Percentiles rank a stretch among this genome's conserved stretches.
Evolutionary conservation across 1,284 basidiomycete species (phyloP).

Genomic region (Papiliotrema flavescens): DNA sequence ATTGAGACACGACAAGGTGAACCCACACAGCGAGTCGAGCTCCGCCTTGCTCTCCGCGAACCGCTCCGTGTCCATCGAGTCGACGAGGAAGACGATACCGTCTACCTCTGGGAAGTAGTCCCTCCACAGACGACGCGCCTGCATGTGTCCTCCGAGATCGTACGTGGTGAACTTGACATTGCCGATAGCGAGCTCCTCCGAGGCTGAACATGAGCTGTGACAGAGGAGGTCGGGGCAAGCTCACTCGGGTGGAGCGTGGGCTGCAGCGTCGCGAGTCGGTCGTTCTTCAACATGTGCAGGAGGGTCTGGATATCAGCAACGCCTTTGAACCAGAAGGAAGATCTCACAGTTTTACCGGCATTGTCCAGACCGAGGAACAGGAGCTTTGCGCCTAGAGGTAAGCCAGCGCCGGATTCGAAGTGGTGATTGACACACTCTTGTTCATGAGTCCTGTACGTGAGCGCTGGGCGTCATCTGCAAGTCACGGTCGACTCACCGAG

Average conservation of each 20-base stretch:
- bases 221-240: conserved; percentile 15
- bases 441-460: conserved; percentile 73
- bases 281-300: conserved; percentile 99
- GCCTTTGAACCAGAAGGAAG: neutral
- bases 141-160: conserved; percentile 95
- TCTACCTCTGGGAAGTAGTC: conserved; percentile 99
- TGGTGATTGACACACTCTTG: conserved; percentile 64
- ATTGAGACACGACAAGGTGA: neutral
- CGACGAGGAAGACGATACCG: conserved; percentile 97
- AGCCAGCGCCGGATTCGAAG: neutral
- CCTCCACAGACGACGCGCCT: conserved; percentile 98
- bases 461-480: neutral
- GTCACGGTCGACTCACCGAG: conserved; percentile 61
- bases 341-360: conserved; percentile 93
- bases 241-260: conserved; percentile 98
- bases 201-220: conserved; percentile 58
- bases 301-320: conserved; percentile 66
- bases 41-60: conserved; percentile 96
- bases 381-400: conserved; percentile 72
- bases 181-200: conserved; percentile 97
- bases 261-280: conserved; percentile 94
- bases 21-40: conserved; percentile 75
- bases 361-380: conserved; percentile 98
- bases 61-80: conserved; percentile 93
- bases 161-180: conserved; percentile 99